phyloP scores from a whole-genome alignment of 768 basidiomycete genomes.

The Rhizopogon rudus region DNA sequence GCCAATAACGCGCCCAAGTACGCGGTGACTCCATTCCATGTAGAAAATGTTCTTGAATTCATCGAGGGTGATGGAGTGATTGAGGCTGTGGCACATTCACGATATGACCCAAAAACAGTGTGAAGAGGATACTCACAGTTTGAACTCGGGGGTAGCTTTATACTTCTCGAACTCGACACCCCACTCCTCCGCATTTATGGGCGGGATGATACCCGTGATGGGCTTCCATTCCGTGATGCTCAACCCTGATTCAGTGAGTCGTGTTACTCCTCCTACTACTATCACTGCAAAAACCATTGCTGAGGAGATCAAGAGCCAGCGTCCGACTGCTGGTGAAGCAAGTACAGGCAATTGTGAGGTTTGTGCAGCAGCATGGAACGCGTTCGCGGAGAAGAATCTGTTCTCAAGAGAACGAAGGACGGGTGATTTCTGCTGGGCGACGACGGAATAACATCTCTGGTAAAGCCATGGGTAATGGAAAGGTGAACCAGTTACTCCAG shows the following conservation, averaged over 20 bases:
- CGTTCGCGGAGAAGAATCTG: constrained; percentile 36
- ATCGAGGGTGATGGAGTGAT: constrained; percentile 78
- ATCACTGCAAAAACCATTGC: constrained; percentile 87
- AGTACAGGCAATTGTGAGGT: constrained; percentile 46
- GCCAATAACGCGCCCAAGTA: constrained; percentile 86
- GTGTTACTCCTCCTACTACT: constrained; percentile 93
- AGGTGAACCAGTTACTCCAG: background rate
- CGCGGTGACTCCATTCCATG: constrained; percentile 97
- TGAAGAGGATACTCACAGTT: constrained; percentile 56
- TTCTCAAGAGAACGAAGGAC: constrained; percentile 21
- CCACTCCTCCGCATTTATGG: constrained; percentile 75
- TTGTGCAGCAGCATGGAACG: constrained; percentile 10
- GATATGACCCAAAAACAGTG: constrained; percentile 2
- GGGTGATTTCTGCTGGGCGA: background rate
- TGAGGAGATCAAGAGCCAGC: constrained; percentile 84
- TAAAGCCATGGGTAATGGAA: constrained; percentile 6
- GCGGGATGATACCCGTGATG: constrained; percentile 84
- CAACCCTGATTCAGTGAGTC: constrained; percentile 94
- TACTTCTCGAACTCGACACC: constrained; percentile 89
- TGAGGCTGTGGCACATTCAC: constrained; percentile 50
- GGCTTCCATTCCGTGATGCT: constrained; percentile 99
- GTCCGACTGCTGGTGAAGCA: constrained; percentile 64
- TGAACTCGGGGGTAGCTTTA: constrained; percentile 91
- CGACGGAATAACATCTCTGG: constrained; percentile 1
- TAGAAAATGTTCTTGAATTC: constrained; percentile 97